phyloP scores from a whole-genome alignment of 1,284 basidiomycete genomes.

The Peniophora sp. region DNA sequence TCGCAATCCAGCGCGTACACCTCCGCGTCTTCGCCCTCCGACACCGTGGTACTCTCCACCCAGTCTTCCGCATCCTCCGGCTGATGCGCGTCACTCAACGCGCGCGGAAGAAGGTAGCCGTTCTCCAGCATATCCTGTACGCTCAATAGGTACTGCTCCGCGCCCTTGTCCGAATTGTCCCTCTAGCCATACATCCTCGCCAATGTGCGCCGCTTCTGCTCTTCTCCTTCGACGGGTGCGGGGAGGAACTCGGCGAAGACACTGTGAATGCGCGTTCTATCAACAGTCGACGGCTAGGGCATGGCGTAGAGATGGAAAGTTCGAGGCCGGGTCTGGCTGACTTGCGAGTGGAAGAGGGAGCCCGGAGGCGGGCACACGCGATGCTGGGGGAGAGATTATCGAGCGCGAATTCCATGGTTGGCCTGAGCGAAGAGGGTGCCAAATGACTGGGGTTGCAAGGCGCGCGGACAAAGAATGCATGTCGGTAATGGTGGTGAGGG shows the following conservation, averaged over 20 bases:
- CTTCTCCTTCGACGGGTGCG: slow-evolving; percentile 68
- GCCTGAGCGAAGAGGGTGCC: no score
- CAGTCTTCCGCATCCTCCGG: slow-evolving; percentile 55
- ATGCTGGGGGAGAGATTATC: no score
- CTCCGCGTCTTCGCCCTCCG: no score
- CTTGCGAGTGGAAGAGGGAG: no score
- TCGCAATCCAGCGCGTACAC: no score
- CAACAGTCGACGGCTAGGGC: slow-evolving; percentile 85
- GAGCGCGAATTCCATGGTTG: no score
- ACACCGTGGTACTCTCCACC: slow-evolving; percentile 40
- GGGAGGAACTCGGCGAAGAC: slow-evolving; percentile 77
- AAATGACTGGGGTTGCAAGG: no score
- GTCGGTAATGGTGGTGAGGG: no score
- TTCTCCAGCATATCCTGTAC: slow-evolving; percentile 86
- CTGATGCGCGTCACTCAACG: slow-evolving; percentile 49
- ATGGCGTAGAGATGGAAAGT: no score
- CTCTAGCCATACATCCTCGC: slow-evolving; percentile 48
- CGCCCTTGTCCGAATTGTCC: slow-evolving; percentile 45
- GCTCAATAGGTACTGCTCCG: slow-evolving; percentile 66
- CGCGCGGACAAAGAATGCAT: no score
- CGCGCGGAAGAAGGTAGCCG: slow-evolving; percentile 80
- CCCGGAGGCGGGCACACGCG: no score
- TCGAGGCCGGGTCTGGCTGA: no score
- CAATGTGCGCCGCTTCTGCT: slow-evolving; percentile 61
- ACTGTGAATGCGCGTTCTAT: slow-evolving; percentile 75